These are phyloP conservation scores for Scheffersomyces coipomensis DNA, from an alignment of 805 yeast genomes.

Conservation along the genomic window DNA sequence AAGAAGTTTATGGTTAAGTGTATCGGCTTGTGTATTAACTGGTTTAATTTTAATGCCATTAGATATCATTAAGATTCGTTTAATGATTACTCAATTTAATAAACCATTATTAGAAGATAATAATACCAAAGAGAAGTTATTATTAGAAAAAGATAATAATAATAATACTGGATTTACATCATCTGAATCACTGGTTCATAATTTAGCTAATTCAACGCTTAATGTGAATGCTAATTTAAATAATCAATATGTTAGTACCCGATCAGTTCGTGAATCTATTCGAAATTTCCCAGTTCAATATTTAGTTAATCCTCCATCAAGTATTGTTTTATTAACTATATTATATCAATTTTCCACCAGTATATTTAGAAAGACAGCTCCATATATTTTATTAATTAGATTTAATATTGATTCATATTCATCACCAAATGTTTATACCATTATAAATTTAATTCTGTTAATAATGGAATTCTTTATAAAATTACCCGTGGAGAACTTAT, in stretches of 20 bases:
- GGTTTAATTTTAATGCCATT: constrained; percentile 75
- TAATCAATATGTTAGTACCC: constrained; percentile 24
- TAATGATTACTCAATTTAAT: constrained; percentile 68
- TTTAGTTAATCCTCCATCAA: constrained; percentile 55
- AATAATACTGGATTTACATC: background rate
- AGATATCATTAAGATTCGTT: constrained; percentile 74
- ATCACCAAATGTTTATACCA: constrained; percentile 58
- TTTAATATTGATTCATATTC: constrained; percentile 67
- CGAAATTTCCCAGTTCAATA: constrained; percentile 54
- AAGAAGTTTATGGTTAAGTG: constrained; percentile 62
- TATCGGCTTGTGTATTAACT: constrained; percentile 70
- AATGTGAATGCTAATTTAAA: background rate
- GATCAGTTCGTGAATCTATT: constrained; percentile 75
- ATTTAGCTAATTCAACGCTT: background rate
- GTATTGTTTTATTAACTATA: constrained; percentile 45
- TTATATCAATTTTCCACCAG: constrained; percentile 60
- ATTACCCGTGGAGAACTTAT: constrained; percentile 83
- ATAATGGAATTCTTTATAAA: constrained; percentile 68
- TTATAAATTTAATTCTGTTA: constrained; percentile 59
- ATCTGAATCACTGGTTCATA: background rate
- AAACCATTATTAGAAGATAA: constrained; percentile 12
- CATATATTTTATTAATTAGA: constrained; percentile 56
- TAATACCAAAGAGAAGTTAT: background rate
- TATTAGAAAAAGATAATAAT: background rate
- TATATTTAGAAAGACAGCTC: constrained; percentile 65